phyloP scores from a whole-genome alignment of 169 alveolate genomes.

The Eimeria praecox region DNA sequence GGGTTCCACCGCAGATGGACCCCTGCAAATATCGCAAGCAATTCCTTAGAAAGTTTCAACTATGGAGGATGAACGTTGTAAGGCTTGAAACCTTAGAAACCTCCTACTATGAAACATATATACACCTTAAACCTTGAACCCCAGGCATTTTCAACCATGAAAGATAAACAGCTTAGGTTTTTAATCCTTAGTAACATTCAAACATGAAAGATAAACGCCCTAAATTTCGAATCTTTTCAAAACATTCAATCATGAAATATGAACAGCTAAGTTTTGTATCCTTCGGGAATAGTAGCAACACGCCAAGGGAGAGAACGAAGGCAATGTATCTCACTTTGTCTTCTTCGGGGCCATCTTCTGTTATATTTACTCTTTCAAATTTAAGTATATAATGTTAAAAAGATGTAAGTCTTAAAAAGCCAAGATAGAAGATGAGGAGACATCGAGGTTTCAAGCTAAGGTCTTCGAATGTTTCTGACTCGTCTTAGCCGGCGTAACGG shows the following conservation, averaged over 20 bases:
- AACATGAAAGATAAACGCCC: neutral
- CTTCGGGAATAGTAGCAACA: too few relatives aligned
- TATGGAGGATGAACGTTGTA: neutral
- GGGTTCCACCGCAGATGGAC: neutral
- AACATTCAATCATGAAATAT: neutral
- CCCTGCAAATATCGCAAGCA: neutral
- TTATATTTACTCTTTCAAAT: neutral
- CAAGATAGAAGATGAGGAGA: neutral
- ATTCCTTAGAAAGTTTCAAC: neutral
- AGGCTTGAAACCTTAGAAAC: neutral
- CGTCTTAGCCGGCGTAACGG: slow-evolving; percentile 18
- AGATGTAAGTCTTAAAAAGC: neutral
- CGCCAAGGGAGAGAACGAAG: neutral
- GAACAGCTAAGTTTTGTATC: neutral
- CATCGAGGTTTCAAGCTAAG: neutral
- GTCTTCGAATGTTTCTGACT: slow-evolving; percentile 3
- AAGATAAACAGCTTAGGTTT: neutral
- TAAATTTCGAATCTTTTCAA: neutral
- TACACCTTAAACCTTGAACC: too few relatives aligned
- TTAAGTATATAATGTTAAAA: neutral
- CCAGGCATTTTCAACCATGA: neutral
- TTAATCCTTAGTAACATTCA: neutral
- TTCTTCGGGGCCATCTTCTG: slow-evolving; percentile 61
- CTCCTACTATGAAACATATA: too few relatives aligned
- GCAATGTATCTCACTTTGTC: neutral